Conservation (phyloP, 2,329 filamentous ascomycete genomes). For the Simplicillium sp. region DNA sequence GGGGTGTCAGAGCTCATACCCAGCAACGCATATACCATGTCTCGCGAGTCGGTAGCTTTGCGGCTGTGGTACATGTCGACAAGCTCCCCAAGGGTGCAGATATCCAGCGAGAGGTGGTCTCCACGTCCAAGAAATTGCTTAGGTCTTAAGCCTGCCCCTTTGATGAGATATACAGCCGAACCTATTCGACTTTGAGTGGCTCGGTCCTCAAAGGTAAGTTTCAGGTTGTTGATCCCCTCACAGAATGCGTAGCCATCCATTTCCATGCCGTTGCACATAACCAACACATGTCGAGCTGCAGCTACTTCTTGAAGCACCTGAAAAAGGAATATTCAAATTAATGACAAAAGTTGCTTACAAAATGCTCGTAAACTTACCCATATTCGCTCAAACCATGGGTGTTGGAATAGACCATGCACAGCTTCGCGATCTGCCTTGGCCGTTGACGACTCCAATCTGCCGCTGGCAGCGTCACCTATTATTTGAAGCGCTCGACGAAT, state of each 20-base stretch:
- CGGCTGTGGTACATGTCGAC: neutral
- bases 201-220: neutral
- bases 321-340: neutral
- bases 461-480: neutral
- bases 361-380: neutral
- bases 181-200: neutral
- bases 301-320: neutral
- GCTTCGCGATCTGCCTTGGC: neutral
- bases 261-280: neutral
- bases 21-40: conserved; percentile 5
- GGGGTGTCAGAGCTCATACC: conserved; percentile 3
- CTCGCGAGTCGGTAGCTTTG: neutral
- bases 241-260: neutral
- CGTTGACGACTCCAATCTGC: neutral
- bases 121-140: neutral
- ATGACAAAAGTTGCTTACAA: neutral
- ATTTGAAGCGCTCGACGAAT: neutral
- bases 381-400: neutral
- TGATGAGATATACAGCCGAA: neutral
- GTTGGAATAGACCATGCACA: neutral
- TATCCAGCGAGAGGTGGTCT: neutral
- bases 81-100: neutral
- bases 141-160: neutral
- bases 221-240: neutral
- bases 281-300: neutral